These are phyloP conservation scores for Simplicillium sp. DNA, from an alignment of 2,329 filamentous ascomycete species.

Conservation along the genomic window DNA sequence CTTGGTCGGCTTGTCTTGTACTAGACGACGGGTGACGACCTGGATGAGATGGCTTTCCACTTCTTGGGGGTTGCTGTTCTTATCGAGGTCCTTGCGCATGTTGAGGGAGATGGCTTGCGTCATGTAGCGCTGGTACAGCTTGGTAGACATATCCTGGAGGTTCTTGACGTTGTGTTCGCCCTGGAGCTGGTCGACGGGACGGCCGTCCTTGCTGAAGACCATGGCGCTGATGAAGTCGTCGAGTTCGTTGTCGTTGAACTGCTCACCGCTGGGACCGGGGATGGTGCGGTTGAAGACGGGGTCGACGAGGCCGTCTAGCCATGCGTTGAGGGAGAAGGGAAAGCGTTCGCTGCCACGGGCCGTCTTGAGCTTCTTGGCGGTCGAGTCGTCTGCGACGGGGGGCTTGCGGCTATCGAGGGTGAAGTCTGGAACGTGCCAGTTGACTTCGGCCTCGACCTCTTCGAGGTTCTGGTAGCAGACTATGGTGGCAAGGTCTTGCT, in stretches of 20 bases:
- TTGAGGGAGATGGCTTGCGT: conserved; percentile 17
- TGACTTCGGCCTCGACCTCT: conserved; percentile 12
- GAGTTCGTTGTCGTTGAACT: conserved; percentile 8
- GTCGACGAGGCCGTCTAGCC: conserved; percentile 9
- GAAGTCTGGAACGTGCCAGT: conserved; percentile 11
- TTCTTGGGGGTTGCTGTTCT: conserved; percentile 5
- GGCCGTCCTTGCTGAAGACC: conserved; percentile 7
- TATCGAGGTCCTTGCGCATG: conserved; percentile 10
- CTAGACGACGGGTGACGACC: conserved; percentile 8
- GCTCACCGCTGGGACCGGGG: conserved; percentile 3
- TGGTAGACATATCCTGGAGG: conserved; percentile 7
- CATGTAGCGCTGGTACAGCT: conserved; percentile 15
- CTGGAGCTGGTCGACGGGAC: conserved; percentile 7
- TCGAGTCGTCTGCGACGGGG: conserved; percentile 8
- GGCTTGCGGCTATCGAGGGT: conserved; percentile 6
- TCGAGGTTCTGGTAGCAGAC: conserved; percentile 15
- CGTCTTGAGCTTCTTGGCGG: conserved; percentile 6
- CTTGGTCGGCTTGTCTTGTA: conserved; percentile 16
- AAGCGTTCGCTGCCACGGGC: conserved; percentile 7
- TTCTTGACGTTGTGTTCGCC: conserved; percentile 9
- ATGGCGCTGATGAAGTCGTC: conserved; percentile 12
- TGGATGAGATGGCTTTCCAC: conserved; percentile 6
- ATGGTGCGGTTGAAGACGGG: conserved; percentile 11
- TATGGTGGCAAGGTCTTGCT: conserved; percentile 12
- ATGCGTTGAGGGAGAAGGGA: conserved; percentile 12